phyloP scores from a whole-genome alignment of 2,329 filamentous ascomycete species.

The Thelonectria blattea region DNA sequence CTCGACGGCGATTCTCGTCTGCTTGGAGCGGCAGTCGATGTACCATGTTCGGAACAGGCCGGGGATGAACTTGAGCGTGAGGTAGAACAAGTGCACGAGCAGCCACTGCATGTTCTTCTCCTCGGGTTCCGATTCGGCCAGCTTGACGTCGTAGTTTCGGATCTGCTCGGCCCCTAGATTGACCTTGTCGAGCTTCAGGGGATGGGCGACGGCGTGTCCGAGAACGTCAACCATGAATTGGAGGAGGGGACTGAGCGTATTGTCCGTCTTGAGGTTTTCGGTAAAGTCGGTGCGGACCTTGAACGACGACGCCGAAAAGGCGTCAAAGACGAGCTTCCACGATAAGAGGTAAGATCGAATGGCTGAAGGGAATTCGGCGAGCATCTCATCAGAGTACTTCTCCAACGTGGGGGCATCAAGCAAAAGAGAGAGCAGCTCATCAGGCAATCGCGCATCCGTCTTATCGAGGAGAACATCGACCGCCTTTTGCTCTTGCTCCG shows the following conservation, averaged over 20 bases:
- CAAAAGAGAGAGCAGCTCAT: constrained; percentile 84
- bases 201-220: constrained; percentile 75
- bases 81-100: constrained; percentile 84
- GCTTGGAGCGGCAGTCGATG: constrained; percentile 78
- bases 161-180: constrained; percentile 65
- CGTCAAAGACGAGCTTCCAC: constrained; percentile 90
- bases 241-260: constrained; percentile 72
- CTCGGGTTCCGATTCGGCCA: constrained; percentile 63
- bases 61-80: constrained; percentile 77
- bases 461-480: constrained; percentile 78
- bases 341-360: constrained; percentile 84
- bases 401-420: constrained; percentile 77
- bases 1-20: constrained; percentile 81
- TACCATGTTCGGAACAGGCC: constrained; percentile 85
- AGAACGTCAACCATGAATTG: constrained; percentile 85
- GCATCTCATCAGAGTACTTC: constrained; percentile 67
- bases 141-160: constrained; percentile 56
- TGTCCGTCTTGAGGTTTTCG: constrained; percentile 76
- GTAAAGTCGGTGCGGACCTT: constrained; percentile 84
- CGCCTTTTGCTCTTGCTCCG: constrained; percentile 79
- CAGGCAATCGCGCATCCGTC: constrained; percentile 74
- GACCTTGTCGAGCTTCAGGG: constrained; percentile 75
- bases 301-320: constrained; percentile 78
- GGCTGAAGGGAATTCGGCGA: constrained; percentile 70
- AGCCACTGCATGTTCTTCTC: constrained; percentile 84